Evolutionary conservation across 208 protist species (phyloP), one percentile per base, ranked within the genome.

Genomic region (Acanthamoeba castellanii): DNA sequence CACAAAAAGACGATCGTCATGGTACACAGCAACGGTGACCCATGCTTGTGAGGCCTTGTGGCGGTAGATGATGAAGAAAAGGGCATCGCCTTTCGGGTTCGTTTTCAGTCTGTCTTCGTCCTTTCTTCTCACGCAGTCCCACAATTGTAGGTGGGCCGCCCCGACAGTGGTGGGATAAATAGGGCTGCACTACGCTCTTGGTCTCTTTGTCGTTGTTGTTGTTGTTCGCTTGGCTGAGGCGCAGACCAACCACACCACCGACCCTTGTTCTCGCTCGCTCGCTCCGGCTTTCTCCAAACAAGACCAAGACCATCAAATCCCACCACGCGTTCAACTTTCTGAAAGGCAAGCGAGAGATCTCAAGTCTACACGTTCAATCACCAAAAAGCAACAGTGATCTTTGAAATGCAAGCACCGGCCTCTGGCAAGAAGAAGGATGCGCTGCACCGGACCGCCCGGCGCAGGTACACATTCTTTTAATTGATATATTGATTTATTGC

Each of bases 401-500:
- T 1, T 30, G 61, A 68, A n/a, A 76, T 76, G 68, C 68, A 76
- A 76, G 68, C 27, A 34, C 27, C 32, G 14, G 68, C 68, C 7
- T 14, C 7, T 22, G 32, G 68, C 68, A 70, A 57, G 52, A 68
- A 78, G 37, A 45, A 85, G 30, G 72, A 37, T 16, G 47, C 34
- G 6, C 76, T 85, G 20, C 76, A 85, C 47, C 45, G 76, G 76
- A 18, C 76, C 76, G 34, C 76, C 76, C 27, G 76, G 76, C 13
- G 76, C 76, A 85, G 72, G 72, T 82, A 47, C 72, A 0, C 64
- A 70, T 22, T 74, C 42, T 42, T 45, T 74, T 30, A 22, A 45
- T 42, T 42, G 2, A 22, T 42, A 22, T 11, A 22, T 74, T 74
- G 4, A 42, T 42, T 45, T 74, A 45, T 25, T 74, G 2, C 20